Base-by-base conservation (phyloP, 805 yeast species). In the Helenozyma baotianmanensis region DNA sequence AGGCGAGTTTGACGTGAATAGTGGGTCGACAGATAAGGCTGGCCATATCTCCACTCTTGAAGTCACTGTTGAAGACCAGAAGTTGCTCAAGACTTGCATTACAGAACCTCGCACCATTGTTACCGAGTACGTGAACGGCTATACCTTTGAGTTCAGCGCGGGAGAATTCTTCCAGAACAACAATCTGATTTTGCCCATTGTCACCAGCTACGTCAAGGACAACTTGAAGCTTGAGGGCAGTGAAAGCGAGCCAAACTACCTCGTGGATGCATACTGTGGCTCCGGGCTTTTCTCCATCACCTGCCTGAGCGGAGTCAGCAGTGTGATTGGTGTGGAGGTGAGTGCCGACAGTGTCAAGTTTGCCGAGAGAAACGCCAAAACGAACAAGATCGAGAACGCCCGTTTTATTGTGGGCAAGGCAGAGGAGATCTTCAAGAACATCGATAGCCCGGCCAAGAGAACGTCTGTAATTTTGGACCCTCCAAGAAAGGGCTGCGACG, bases 401-500 rank as follows among this genome's bases (percentile, higher is more conserved):
- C 74, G 71, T 25, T 92, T 90, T 51, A 77, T 90, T 23, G 86
- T 79, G 17, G 98, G 97, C 21, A 85, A 88, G 54, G 97, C 97
- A 2, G 96, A 89, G 56, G 74, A 78, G 56, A 80, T 92, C 38
- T 92, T 92, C 58, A 83, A 73, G 31, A 76, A 77, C 36, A 82
- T 84, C 40, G 82, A 80, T 40, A 76, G 87, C 3, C 94, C 95
- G 6, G 69, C 75, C 23, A 76, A 72, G 28, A 65, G 79, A 47
- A 92, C 97, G 0, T 78, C 95, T 9, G 92, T 92, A 23, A 88
- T 92, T 38, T 74, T 92, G 50, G 98, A 92, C 58, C 98, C 98
- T 4, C 96, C 97, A 26, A 78, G 98, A 57, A 92, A 90, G 58
- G 98, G 98, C 2, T 90, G 97, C 59, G 97, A 89, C 57, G 83